These are phyloP conservation scores for Daedaleopsis sinensis DNA, from an alignment of 768 basidiomycete species.

Conservation along the genomic window DNA sequence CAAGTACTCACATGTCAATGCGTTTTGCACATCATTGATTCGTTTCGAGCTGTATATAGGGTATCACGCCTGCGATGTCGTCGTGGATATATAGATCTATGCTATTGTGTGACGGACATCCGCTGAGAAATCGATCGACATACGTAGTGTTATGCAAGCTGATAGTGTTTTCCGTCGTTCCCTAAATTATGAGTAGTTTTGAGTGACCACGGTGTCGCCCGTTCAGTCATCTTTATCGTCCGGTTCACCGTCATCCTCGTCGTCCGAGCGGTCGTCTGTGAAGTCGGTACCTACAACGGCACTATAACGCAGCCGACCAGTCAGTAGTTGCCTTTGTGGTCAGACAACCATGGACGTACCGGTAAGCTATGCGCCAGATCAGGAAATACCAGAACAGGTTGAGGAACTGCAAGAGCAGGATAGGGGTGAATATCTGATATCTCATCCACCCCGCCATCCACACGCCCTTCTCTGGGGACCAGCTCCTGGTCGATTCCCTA, in stretches of 20 bases:
- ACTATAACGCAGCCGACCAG: slow-evolving; percentile 46
- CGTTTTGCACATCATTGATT: no score
- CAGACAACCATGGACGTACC: slow-evolving; percentile 48
- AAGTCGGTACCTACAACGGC: slow-evolving; percentile 43
- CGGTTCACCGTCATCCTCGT: slow-evolving; percentile 53
- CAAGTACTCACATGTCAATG: no score
- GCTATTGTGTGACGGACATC: not conserved
- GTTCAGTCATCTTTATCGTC: slow-evolving; percentile 36
- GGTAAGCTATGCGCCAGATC: slow-evolving; percentile 73
- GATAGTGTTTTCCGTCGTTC: no score
- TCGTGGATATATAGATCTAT: not conserved
- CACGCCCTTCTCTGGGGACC: slow-evolving; percentile 62
- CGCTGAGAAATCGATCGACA: not conserved
- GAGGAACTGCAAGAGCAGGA: slow-evolving; percentile 76
- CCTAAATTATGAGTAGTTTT: no score
- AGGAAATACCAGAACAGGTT: slow-evolving; percentile 95
- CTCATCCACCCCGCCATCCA: slow-evolving; percentile 81
- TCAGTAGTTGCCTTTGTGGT: not conserved
- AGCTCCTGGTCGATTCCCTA: slow-evolving; percentile 58
- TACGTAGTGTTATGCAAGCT: no score
- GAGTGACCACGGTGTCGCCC: not conserved
- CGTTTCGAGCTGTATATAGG: no score
- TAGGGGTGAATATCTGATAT: slow-evolving; percentile 76
- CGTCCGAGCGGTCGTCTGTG: slow-evolving; percentile 82
- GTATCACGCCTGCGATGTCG: not conserved